Base-by-base conservation (phyloP, 2,329 filamentous ascomycete species). In the Cadophora luteo-olivacea region DNA sequence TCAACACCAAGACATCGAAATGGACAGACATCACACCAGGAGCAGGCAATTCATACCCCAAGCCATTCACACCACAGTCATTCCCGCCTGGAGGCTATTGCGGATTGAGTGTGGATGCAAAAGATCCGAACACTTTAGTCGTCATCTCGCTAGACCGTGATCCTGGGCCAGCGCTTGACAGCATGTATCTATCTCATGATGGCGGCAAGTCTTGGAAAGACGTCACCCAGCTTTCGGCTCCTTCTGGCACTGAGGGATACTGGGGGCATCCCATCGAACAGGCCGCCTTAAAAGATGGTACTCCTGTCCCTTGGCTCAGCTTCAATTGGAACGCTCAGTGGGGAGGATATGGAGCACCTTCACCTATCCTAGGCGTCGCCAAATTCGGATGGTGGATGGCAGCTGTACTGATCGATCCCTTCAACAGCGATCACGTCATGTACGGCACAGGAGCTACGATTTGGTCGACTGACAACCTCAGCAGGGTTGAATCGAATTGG, bases 331-430 rank as follows among this genome's bases (percentile, higher is more conserved):
- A 68, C 45, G 36, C 65, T 19, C 38, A 55, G 48, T 70, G 68
- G 68, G 68, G 68, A 16, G 68, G 68, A 16, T 70, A 70, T 51
- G 68, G 68, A 64, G 70, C 70, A 45, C 67, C 70, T 8, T 63
- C 55, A 6, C 69, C 66, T 45, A 63, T 66, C 52, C 54, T 67
- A 45, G 70, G 67, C 38, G 22, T 63, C 4, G 55, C 67, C 19
- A 69, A 66, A 33, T 76, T 88, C 4, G 86, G 86, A 1, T 88
- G 86, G 86, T 88, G 87, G 86, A 86, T 88, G 16, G 85, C 87
- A 72, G 79, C 83, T 0, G 77, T 88, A 6, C 84, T 84, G 24
- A 88, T 88, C 60, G 80, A 88, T 72, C 86, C 86, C 0, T 80
- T 82, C 16, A 84, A 88, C 73, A 86, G 84, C 66, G 80, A 87